Conservation (phyloP, 2,329 filamentous ascomycete species). For the Aspergillus terreus region DNA sequence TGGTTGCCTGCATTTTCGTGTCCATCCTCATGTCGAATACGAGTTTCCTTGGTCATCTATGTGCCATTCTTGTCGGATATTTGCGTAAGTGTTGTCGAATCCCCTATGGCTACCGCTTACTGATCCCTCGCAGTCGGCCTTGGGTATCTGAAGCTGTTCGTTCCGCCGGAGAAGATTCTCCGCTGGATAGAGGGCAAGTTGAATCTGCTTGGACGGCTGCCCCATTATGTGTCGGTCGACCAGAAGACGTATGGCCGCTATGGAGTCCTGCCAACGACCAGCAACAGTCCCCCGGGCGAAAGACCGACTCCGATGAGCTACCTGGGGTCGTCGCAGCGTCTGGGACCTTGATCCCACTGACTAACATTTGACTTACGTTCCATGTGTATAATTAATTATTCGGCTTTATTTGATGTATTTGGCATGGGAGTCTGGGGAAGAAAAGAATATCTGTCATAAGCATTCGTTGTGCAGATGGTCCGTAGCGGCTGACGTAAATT, state of each 20-base stretch:
- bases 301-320: slow-evolving; percentile 54
- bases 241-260: slow-evolving; percentile 95
- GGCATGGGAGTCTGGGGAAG: slow-evolving; percentile 5
- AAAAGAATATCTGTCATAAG: neutral
- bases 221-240: slow-evolving; percentile 90
- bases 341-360: slow-evolving; percentile 50
- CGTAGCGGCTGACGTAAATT: slow-evolving; percentile 30
- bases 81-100: slow-evolving; percentile 58
- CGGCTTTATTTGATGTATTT: slow-evolving; percentile 5
- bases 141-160: slow-evolving; percentile 83
- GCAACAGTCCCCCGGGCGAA: slow-evolving; percentile 20
- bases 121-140: slow-evolving; percentile 60
- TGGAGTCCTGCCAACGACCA: slow-evolving; percentile 70
- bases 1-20: slow-evolving; percentile 71
- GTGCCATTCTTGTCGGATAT: slow-evolving; percentile 80
- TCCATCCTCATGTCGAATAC: slow-evolving; percentile 75
- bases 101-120: neutral
- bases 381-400: slow-evolving; percentile 30
- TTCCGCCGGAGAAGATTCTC: slow-evolving; percentile 82
- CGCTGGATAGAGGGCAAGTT: slow-evolving; percentile 86
- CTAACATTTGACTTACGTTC: slow-evolving; percentile 12
- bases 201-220: slow-evolving; percentile 76
- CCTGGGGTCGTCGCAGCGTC: slow-evolving; percentile 60
- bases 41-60: slow-evolving; percentile 82
- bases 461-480: slow-evolving; percentile 26